These are phyloP conservation scores for Bacterosira constricta DNA, from an alignment of 108 stramenopile genomes.

Conservation along the genomic window DNA sequence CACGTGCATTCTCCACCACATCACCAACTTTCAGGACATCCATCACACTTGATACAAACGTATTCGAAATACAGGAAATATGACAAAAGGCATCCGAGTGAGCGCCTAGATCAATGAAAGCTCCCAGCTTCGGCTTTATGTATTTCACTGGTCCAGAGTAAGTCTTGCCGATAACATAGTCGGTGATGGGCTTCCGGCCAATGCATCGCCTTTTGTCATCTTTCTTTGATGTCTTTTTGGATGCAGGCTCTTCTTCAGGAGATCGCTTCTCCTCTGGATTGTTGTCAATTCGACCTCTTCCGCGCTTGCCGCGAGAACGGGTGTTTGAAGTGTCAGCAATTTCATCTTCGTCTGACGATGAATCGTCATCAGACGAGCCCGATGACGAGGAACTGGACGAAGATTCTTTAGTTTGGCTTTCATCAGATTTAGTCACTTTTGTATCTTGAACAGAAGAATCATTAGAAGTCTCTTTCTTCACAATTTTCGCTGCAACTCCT, in stretches of 20 bases:
- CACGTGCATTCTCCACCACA: conserved; percentile 51
- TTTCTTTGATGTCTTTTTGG: conserved; percentile 33
- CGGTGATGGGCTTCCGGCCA: conserved; percentile 88
- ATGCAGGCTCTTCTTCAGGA: background rate
- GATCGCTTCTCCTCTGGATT: conserved; percentile 7
- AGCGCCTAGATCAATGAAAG: conserved; percentile 86
- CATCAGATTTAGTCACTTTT: background rate
- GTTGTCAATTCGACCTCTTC: conserved; percentile 40
- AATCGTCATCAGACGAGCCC: conserved; percentile 30
- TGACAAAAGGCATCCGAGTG: conserved; percentile 91
- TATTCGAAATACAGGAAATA: conserved; percentile 75
- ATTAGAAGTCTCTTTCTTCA: conserved; percentile 4
- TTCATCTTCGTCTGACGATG: conserved; percentile 27
- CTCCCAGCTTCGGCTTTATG: conserved; percentile 77
- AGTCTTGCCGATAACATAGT: conserved; percentile 65
- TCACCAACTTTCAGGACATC: conserved; percentile 69
- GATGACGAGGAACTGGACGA: conserved; percentile 34
- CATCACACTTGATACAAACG: conserved; percentile 64
- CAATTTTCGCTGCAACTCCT: conserved; percentile 2
- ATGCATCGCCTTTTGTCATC: conserved; percentile 73
- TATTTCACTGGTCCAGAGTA: conserved; percentile 79
- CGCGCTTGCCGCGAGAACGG: conserved; percentile 41
- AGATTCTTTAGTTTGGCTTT: conserved; percentile 41
- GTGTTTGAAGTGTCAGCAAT: conserved; percentile 15
- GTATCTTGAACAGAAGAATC: background rate